Conservation (phyloP, 345 rosid species). For the Eucalyptus shirleyi region DNA sequence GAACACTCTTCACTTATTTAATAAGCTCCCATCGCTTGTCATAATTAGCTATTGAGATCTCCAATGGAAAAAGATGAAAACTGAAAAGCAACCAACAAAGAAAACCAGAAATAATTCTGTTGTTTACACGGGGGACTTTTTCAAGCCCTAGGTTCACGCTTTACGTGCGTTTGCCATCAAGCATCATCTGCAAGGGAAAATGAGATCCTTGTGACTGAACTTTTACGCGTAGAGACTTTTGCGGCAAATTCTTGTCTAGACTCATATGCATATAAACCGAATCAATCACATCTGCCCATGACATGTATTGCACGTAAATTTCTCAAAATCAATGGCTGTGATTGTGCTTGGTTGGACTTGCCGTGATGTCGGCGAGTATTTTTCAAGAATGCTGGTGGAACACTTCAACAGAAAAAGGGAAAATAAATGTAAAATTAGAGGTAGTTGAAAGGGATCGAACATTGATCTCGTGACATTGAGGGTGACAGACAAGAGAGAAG, state of each 20-base stretch:
- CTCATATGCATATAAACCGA: not conserved
- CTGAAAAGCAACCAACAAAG: too few relatives aligned
- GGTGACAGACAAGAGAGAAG: not conserved
- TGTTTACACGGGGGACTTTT: accelerated
- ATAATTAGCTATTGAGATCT: too few relatives aligned
- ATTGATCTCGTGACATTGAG: not conserved
- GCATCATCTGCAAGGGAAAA: not conserved
- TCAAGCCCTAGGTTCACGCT: not conserved
- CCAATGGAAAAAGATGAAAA: too few relatives aligned
- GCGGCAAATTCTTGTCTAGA: not conserved
- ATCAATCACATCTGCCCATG: not conserved
- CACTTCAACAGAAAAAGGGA: not conserved
- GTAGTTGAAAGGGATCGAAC: not conserved
- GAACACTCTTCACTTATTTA: not conserved
- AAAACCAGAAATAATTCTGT: too few relatives aligned
- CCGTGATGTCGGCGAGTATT: not conserved
- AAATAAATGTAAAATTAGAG: not conserved
- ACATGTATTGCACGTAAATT: not conserved
- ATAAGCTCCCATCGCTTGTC: too few relatives aligned
- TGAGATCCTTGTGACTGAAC: not conserved
- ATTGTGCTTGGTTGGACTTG: not conserved
- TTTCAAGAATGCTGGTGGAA: not conserved
- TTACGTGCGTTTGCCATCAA: not conserved
- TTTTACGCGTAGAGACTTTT: not conserved
- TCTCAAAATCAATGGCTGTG: not conserved